Base-by-base conservation (phyloP, 192 early-diverging fungal genomes). In the Phlyctochytrium bullatum region DNA sequence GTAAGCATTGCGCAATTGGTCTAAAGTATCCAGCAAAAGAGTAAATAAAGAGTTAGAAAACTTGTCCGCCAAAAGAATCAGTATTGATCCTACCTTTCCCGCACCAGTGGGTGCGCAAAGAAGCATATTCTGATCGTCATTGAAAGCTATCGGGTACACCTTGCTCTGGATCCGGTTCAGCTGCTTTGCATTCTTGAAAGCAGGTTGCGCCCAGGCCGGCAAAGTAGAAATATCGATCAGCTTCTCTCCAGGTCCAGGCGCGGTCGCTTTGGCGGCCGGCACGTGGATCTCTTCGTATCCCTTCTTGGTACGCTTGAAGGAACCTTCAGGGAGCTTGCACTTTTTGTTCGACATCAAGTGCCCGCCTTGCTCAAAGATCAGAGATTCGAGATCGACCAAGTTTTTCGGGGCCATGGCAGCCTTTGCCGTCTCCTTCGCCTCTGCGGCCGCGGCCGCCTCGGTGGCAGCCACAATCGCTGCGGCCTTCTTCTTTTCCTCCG, bases 331-430 rank as follows among this genome's bases (percentile, higher is more conserved):
- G 6, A 98, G 79, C 68, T 87, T 87, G 63, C 90, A 91, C 69
- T 91, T 90, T 67, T 96, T 96, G 83, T 99, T 99, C 30, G 96
- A 93, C 96, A 98, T 99, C 53, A 98, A 78, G 63, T 96, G 97
- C 2, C 91, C 89, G 59, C 97, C 97, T 78, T 97, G 92, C 61
- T 88, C 73, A 76, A 99, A 99, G 28, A 86, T 79, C 52, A 99
- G 74, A 2, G 89, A 78, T 0, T 94, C 90, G 20, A 98, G 72
- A 75, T 97, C 92, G 28, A 98, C 60, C 2, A 54, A 67, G 32
- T 68, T 66, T 58, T 63, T 67, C 30, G 83, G 83, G 27, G 65
- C 52, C 35, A 87, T 58, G 47, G 81, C 84, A 50, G 78, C 79
- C 27, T 80, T 59, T 76, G 57, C 40, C 68, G 50, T 51, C 1